A percentile compares a stretch with the other conserved stretches of the same genome.
phyloP scores from a whole-genome alignment of 805 yeast genomes.

The Maudiozyma saulgeensis region DNA sequence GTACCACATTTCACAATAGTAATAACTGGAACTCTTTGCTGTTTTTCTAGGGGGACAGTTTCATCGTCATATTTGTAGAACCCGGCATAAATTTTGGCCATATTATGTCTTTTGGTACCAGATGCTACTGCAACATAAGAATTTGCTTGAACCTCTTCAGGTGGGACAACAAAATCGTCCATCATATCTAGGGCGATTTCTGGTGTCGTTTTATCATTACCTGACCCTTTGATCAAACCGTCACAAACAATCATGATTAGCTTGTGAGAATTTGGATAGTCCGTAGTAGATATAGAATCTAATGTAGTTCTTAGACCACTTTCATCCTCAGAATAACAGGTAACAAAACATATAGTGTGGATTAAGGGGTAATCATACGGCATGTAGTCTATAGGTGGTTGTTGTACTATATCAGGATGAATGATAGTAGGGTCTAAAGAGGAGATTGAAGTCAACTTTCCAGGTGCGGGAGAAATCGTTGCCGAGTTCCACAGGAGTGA shows the following conservation, averaged over 20 bases:
- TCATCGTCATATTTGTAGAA: slow-evolving; percentile 76
- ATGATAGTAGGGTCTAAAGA: slow-evolving; percentile 51
- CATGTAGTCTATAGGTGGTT: slow-evolving; percentile 82
- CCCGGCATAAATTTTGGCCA: slow-evolving; percentile 95
- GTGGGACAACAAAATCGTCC: slow-evolving; percentile 63
- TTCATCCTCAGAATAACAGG: slow-evolving; percentile 92
- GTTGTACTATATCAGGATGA: slow-evolving; percentile 76
- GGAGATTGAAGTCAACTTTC: slow-evolving; percentile 19
- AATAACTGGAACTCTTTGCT: slow-evolving; percentile 74
- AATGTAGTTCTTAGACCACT: slow-evolving; percentile 78
- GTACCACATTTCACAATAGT: slow-evolving; percentile 84
- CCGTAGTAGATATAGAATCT: slow-evolving; percentile 91
- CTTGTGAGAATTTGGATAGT: slow-evolving; percentile 92
- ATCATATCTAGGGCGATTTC: slow-evolving; percentile 83
- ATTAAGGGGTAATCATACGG: slow-evolving; percentile 78
- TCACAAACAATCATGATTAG: slow-evolving; percentile 80
- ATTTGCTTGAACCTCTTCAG: slow-evolving; percentile 66
- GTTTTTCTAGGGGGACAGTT: slow-evolving; percentile 70
- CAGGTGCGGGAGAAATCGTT: slow-evolving; percentile 5
- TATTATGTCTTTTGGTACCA: slow-evolving; percentile 90
- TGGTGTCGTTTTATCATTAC: slow-evolving; percentile 80
- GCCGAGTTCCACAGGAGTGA: slow-evolving; percentile 12
- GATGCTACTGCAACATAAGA: slow-evolving; percentile 94
- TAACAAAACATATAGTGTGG: slow-evolving; percentile 67
- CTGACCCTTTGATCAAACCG: slow-evolving; percentile 90